Evolutionary conservation across 495 filamentous ascomycete species (phyloP), one percentile per base, ranked within the genome.

Genomic region (Talaromyces stipitatus): DNA sequence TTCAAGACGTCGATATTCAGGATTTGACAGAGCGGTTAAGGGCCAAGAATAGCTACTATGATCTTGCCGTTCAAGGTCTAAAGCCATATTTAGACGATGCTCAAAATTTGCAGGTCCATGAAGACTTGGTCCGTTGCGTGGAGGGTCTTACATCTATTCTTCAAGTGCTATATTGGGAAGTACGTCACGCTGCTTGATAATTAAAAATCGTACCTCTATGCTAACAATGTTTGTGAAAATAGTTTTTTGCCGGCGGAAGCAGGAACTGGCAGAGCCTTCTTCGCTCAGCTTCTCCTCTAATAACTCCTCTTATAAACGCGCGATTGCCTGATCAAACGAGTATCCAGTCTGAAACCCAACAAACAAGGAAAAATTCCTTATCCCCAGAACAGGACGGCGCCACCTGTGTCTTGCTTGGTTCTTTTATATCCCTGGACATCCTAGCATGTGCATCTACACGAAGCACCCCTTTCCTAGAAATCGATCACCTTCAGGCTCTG

Each of bases 91-190:
- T 47, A 1, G 23, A 47, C 5, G 43, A 47, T 22, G 7, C 43
- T 22, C 43, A 24, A 12, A 55, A 5, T 41, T 23, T 23, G 32
- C 32, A 9, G 53, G 53, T 8, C 8, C 27, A 24, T 18, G 11
- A 26, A 7, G 30, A 26, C 27, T 55, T 26, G 4, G 36, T 16
- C 6, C 53, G 53, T 30, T 38, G 53, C 26, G 23, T 55, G 20
- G 53, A 55, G 28, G 41, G 30, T 27, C 53, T 55, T 38, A 55
- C 53, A 11, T 55, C 24, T 7, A 43, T 55, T 45, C 32, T 55
- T 26, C 53, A 55, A 18, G 4, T 55, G 45, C 41, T 55, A 30
- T 43, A 30, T n/a, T 43, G 32, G 23, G 30, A 55, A 10, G 53
- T 55, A 45, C 20, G 38, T 38, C 1, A 18, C 12, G 32, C 2